A percentile compares a stretch with the other conserved stretches of the same genome.
phyloP scores from a whole-genome alignment of 306 rosid species.

The Gastrolobium bilobum region DNA sequence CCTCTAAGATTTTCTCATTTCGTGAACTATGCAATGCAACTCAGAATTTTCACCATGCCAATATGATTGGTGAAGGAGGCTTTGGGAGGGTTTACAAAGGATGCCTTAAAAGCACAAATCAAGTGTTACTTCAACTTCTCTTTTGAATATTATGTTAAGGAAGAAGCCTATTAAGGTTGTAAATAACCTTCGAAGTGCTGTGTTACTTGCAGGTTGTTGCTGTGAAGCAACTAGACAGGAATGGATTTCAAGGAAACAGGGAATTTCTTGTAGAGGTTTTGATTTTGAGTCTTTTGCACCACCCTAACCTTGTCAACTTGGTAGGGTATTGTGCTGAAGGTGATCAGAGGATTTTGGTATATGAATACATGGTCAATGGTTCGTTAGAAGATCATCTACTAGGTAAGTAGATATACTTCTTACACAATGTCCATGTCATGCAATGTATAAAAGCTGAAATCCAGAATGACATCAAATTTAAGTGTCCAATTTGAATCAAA shows the following conservation, averaged over 20 bases:
- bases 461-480: not conserved
- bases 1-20: conserved; percentile 63
- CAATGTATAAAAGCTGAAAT: not conserved
- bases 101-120: conserved; percentile 53
- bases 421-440: not conserved
- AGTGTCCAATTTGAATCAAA: not conserved
- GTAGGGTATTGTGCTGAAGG: conserved; percentile 95
- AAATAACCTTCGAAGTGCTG: conserved; percentile 6
- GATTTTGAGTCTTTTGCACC: conserved; percentile 89
- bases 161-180: conserved; percentile 7
- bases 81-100: conserved; percentile 94
- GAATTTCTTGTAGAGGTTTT: conserved; percentile 94
- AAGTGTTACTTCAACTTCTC: conserved; percentile 56
- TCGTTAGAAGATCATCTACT: conserved; percentile 90
- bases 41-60: conserved; percentile 68
- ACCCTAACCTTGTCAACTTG: conserved; percentile 85
- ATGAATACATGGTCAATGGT: conserved; percentile 83
- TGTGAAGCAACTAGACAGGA: conserved; percentile 93
- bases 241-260: conserved; percentile 96
- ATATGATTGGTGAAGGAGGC: conserved; percentile 91
- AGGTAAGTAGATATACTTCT: conserved; percentile 56
- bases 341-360: conserved; percentile 87
- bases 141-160: not conserved
- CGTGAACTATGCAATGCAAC: conserved; percentile 77
- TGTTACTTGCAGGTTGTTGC: conserved; percentile 69